Base-by-base conservation (phyloP, 306 rosid species). In the Crotalaria pallida region DNA sequence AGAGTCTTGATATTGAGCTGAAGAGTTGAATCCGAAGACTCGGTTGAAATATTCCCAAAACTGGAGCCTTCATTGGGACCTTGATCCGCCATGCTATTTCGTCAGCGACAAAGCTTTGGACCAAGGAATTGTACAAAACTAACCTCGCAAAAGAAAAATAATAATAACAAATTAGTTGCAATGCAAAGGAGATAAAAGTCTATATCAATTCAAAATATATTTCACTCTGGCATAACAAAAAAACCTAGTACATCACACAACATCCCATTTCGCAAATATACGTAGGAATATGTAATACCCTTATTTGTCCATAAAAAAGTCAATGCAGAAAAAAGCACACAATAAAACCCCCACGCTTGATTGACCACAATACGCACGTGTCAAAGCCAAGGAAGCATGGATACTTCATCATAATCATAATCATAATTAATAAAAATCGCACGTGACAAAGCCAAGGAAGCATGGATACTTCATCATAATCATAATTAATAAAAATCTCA, bases 1-100 rank as follows among this genome's bases (percentile, higher is more conserved):
- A 95, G 78, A 65, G 99, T 95, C 88, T 95, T 95, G 74, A 95
- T 82, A 68, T 91, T 95, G 74, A 95, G 91, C 75, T 89, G 80
- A 77, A 95, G 83, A 71, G 74, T 80, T 38, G 92, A 87, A 83
- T 86, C 90, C 24, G 88, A 85, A 69, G 75, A 38, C 58, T 85
- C 87, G 52, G 80, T 76, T 4, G 86, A 60, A 76, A 75, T 40
- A 57, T 58, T 81, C 79, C 85, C 69, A 50, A 78, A 21, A 80
- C 87, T 86, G 59, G 95, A 72, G 59, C 88, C 92, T 81, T 87
- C 96, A 21, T 80, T 75, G 26, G 85, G 84, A 74, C 68, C 29
- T 78, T 84, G 88, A 77, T 70, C 83, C n/a, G 79, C 96, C 99
- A 95, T 95, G 65, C 72, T 82, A 72, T 71, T 67, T 38, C 45